A percentile compares a stretch with the other conserved stretches of the same genome.
phyloP scores from a whole-genome alignment of 805 yeast species.

The Scheffersomyces ergatensis region DNA sequence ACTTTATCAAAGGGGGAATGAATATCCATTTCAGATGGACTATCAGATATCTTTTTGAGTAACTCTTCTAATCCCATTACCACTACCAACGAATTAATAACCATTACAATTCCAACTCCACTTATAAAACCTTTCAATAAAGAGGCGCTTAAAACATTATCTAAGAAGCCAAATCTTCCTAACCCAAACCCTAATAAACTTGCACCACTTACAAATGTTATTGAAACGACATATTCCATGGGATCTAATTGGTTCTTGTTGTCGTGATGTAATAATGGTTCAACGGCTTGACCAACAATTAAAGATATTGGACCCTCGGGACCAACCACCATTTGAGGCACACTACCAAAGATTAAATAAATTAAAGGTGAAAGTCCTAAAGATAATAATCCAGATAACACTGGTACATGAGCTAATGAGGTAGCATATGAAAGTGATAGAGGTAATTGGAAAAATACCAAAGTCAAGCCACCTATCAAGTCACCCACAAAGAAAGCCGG shows the following conservation, averaged over 20 bases:
- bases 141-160: slow-evolving; percentile 39
- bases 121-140: slow-evolving; percentile 42
- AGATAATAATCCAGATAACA: slow-evolving; percentile 36
- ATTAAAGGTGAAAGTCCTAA: slow-evolving; percentile 39
- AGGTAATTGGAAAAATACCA: slow-evolving; percentile 92
- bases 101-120: slow-evolving; percentile 45
- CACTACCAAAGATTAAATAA: slow-evolving; percentile 41
- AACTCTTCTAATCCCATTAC: slow-evolving; percentile 63
- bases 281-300: slow-evolving; percentile 46
- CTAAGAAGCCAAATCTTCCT: slow-evolving; percentile 75
- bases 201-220: slow-evolving; percentile 76
- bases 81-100: slow-evolving; percentile 63
- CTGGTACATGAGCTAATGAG: slow-evolving; percentile 43
- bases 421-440: slow-evolving; percentile 52
- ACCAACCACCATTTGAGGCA: slow-evolving; percentile 46
- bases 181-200: slow-evolving; percentile 71
- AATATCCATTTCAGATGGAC: slow-evolving; percentile 32
- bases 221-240: slow-evolving; percentile 58
- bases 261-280: slow-evolving; percentile 38
- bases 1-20: slow-evolving; percentile 71
- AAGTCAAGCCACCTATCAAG: slow-evolving; percentile 76
- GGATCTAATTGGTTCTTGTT: slow-evolving; percentile 30
- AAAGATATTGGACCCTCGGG: slow-evolving; percentile 46
- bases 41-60: slow-evolving; percentile 35
- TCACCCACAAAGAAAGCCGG: slow-evolving; percentile 51